phyloP scores from a whole-genome alignment of 305 asterid species.

The Petunia hybrid region DNA sequence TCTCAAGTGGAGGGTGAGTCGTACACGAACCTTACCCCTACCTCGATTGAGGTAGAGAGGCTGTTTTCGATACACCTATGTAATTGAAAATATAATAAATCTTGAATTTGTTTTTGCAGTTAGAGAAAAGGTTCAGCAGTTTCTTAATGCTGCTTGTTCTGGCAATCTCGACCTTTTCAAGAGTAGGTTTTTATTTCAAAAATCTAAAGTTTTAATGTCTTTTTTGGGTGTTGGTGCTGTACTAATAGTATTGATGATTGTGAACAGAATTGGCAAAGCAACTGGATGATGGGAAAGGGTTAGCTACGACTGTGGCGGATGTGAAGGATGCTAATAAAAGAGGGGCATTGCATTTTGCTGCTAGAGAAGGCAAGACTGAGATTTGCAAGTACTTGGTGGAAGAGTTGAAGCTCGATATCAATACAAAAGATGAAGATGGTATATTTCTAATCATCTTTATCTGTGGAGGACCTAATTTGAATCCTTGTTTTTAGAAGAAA shows the following conservation, averaged over 20 bases:
- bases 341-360: conserved; percentile 96
- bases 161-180: conserved; percentile 77
- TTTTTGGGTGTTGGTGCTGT: conserved; percentile 21
- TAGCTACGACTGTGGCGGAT: conserved; percentile 69
- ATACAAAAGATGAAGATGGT: conserved; percentile 92
- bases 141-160: conserved; percentile 75
- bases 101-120: conserved; percentile 45
- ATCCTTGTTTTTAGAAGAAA: neutral
- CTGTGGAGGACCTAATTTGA: neutral
- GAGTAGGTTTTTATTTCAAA: conserved; percentile 52
- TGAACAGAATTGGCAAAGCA: conserved; percentile 63
- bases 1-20: too few relatives aligned
- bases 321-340: conserved; percentile 96
- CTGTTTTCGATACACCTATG: too few relatives aligned
- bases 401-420: conserved; percentile 82
- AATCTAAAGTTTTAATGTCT: neutral
- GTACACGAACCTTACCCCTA: too few relatives aligned
- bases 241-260: neutral
- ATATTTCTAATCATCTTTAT: neutral
- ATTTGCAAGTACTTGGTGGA: conserved; percentile 87
- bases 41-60: too few relatives aligned
- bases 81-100: neutral
- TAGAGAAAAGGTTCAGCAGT: conserved; percentile 75
- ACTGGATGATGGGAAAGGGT: conserved; percentile 88
- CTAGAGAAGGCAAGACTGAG: conserved; percentile 89